Percentiles rank a stretch among this genome's conserved stretches.
Evolutionary conservation across 306 rosid genomes (phyloP).

Genomic region (Citrullus amarus): DNA sequence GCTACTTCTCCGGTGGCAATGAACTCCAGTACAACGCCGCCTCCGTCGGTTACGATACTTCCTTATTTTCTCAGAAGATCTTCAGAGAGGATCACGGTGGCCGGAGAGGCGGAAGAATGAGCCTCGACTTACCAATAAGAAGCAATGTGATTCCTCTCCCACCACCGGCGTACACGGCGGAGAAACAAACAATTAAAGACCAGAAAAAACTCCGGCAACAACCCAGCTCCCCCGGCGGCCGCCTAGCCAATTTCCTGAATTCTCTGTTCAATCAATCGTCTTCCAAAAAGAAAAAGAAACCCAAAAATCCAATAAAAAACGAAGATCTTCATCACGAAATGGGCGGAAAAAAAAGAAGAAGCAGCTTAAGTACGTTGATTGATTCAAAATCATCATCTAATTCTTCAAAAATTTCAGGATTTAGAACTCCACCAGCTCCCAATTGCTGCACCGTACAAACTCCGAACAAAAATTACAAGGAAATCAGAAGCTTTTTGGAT

Average conservation of each 20-base stretch:
- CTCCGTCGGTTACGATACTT: background rate
- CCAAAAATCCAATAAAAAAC: constrained; percentile 17
- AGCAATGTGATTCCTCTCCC: constrained; percentile 27
- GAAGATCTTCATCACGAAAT: constrained; percentile 4
- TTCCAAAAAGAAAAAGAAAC: constrained; percentile 68
- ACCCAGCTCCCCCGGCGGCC: constrained; percentile 94
- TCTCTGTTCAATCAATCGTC: constrained; percentile 83
- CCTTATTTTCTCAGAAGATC: constrained; percentile 29
- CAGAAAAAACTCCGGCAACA: constrained; percentile 59
- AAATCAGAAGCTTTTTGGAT: constrained; percentile 17
- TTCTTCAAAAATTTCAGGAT: constrained; percentile 52
- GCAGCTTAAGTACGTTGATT: background rate
- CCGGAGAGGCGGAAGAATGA: constrained; percentile 54
- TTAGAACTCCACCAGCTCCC: constrained; percentile 58
- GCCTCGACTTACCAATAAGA: constrained; percentile 84
- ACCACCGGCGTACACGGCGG: constrained; percentile 19
- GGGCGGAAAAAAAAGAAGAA: constrained; percentile 10
- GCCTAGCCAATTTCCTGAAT: constrained; percentile 82
- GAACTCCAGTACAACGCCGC: constrained; percentile 19
- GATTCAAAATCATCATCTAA: constrained; percentile 29
- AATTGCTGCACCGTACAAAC: constrained; percentile 27
- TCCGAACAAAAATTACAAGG: constrained; percentile 61
- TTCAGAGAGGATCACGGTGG: constrained; percentile 34
- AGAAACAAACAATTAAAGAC: constrained; percentile 44
- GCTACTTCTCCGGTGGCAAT: constrained; percentile 79